A percentile compares a stretch with the other conserved stretches of the same genome.
Conservation (phyloP, 2,329 filamentous ascomycete species). For the Lachnellula suecica region DNA sequence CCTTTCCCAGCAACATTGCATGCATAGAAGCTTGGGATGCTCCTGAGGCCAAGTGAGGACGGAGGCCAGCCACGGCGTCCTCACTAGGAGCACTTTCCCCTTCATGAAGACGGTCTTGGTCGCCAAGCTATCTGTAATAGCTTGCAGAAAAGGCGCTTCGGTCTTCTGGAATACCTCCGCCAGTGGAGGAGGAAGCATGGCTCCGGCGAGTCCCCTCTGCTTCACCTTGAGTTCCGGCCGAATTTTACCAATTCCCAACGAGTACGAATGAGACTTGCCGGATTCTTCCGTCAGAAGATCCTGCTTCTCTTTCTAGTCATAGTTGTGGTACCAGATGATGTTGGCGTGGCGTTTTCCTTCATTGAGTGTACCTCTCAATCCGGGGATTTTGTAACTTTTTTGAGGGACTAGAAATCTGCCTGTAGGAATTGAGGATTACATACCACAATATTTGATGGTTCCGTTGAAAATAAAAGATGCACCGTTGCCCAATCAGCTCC, state of each 20-base stretch:
- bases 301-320: constrained; percentile 13
- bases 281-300: constrained; percentile 29
- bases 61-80: constrained; percentile 42
- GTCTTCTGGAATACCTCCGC: constrained; percentile 40
- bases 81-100: constrained; percentile 41
- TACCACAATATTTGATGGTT: constrained; percentile 37
- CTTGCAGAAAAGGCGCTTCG: constrained; percentile 40
- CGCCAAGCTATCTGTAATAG: constrained; percentile 39
- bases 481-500: constrained; percentile 33
- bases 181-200: constrained; percentile 5
- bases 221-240: neutral
- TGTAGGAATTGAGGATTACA: neutral
- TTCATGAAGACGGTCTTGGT: constrained; percentile 35
- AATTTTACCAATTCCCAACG: constrained; percentile 9
- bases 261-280: constrained; percentile 19
- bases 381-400: constrained; percentile 43
- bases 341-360: constrained; percentile 40
- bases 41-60: constrained; percentile 42
- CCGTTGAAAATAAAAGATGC: constrained; percentile 40
- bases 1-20: constrained; percentile 13
- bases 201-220: constrained; percentile 2
- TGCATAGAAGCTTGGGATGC: constrained; percentile 38
- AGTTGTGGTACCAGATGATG: constrained; percentile 44
- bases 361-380: constrained; percentile 37
- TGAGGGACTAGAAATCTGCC: constrained; percentile 33